Base-by-base conservation (phyloP, 805 yeast species). In the Myxozyma neotropica region DNA sequence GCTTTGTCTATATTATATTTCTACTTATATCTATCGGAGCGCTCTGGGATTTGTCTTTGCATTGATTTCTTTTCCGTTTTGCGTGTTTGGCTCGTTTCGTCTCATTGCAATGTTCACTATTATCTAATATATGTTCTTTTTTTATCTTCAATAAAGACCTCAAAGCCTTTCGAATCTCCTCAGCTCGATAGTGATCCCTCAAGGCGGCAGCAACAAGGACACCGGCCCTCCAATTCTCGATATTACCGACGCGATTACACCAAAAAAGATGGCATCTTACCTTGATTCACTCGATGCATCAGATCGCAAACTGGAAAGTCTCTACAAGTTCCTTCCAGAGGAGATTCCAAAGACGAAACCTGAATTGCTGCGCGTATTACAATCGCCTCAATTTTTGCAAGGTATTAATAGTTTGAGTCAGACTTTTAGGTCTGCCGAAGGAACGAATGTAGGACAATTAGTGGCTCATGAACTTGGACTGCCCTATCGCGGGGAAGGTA, bases 401-500 rank as follows among this genome's bases (percentile, higher is more conserved):
- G 74, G 81, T 8, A 69, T 75, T 42, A 69, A 73, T 12, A 75
- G 76, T 53, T 70, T 84, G 56, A 72, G 80, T 53, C 71, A 70
- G 33, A 82, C 78, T 29, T 69, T 84, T 47, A 69, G 68, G 17
- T 36, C 63, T n/a, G 69, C 70, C 15, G 83, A 82, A 10, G 80
- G 82, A 27, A 49, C 63, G 27, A 67, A 71, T 31, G 61, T 67
- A 12, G 83, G 85, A 4, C 75, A 72, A 59, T 64, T 83, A 43
- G 75, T 84, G 40, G 73, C 86, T 33, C 76, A 74, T 56, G 76
- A 81, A 40, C 73, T 83, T 43, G 80, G 78, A n/a, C 74, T 74
- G 65, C 77, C 74, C 4, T 83, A 83, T 63, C 53, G 70, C 8
- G 86, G 86, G 8, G 87, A 83, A 68, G 87, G 87, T 0, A 71